Evolutionary conservation across 2,329 filamentous ascomycete genomes (phyloP).

Genomic region (Thielaviopsis musarum): DNA sequence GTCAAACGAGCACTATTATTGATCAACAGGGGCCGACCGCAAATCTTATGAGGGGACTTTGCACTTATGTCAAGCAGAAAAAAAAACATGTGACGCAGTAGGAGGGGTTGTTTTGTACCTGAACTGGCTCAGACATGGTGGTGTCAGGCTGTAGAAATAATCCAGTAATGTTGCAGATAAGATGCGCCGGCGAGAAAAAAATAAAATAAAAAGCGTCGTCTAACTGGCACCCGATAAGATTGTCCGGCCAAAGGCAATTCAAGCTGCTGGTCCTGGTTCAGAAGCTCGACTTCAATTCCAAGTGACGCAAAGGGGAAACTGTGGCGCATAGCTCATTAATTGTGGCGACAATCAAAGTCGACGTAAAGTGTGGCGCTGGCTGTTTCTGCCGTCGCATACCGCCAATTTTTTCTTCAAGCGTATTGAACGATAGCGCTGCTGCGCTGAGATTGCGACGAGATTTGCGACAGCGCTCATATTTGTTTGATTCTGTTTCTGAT

Average conservation of each 20-base stretch:
- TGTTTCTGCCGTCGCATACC: slow-evolving; percentile 27
- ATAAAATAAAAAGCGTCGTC: neutral
- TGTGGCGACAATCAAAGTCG: slow-evolving; percentile 4
- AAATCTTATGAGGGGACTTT: neutral
- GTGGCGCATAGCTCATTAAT: neutral
- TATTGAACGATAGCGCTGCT: neutral
- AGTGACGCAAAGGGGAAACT: slow-evolving; percentile 9
- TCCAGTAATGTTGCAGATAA: neutral
- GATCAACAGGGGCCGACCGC: neutral
- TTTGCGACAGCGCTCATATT: neutral
- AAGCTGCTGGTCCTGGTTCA: neutral
- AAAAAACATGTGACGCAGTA: neutral
- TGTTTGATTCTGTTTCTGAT: neutral
- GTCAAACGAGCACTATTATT: too few relatives aligned
- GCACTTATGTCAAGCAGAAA: neutral
- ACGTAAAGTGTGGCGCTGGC: slow-evolving; percentile 11
- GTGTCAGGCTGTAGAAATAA: neutral
- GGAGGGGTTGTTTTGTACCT: slow-evolving; percentile 1
- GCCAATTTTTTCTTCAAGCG: slow-evolving; percentile 25
- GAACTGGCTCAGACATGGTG: slow-evolving; percentile 9
- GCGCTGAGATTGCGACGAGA: neutral
- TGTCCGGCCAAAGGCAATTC: neutral
- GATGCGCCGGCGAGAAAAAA: neutral
- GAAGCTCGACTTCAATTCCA: neutral
- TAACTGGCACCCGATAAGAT: neutral